These are phyloP conservation scores for Polyporus tsugae DNA, from an alignment of 1,284 basidiomycete species.

Conservation along the genomic window DNA sequence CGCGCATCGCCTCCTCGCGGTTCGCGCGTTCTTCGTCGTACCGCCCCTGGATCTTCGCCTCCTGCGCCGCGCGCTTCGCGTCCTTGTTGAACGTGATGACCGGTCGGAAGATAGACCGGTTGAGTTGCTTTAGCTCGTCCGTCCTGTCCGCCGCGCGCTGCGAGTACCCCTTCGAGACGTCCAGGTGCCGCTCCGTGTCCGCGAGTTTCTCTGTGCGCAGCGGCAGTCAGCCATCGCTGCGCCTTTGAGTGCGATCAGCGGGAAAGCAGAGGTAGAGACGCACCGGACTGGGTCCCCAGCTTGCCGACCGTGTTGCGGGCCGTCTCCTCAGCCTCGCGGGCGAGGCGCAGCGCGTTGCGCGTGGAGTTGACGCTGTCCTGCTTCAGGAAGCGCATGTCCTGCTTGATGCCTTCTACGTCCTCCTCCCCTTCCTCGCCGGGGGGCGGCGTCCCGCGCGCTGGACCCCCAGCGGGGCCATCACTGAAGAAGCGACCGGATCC, in stretches of 20 bases:
- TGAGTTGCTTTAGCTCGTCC: slow-evolving; percentile 93
- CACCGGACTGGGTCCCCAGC: slow-evolving; percentile 96
- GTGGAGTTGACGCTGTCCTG: slow-evolving; percentile 93
- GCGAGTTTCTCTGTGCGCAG: slow-evolving; percentile 80
- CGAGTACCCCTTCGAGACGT: slow-evolving; percentile 92
- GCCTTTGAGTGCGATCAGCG: background rate
- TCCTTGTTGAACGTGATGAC: slow-evolving; percentile 93
- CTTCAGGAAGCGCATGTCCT: slow-evolving; percentile 90
- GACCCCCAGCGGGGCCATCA: slow-evolving; percentile 54
- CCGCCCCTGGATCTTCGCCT: slow-evolving; percentile 87
- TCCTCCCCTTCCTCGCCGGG: slow-evolving; percentile 91
- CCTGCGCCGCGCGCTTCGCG: slow-evolving; percentile 88
- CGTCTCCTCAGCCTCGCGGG: slow-evolving; percentile 96
- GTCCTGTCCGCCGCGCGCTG: slow-evolving; percentile 93
- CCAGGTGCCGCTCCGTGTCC: slow-evolving; percentile 95
- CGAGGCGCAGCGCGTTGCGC: slow-evolving; percentile 92
- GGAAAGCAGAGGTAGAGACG: slow-evolving; percentile 33
- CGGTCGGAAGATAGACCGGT: slow-evolving; percentile 94
- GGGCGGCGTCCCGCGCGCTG: slow-evolving; percentile 47
- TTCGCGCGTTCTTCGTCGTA: slow-evolving; percentile 91
- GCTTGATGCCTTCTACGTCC: slow-evolving; percentile 96
- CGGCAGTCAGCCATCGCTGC: slow-evolving; percentile 4
- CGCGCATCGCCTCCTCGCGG: slow-evolving; percentile 85
- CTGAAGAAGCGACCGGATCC: slow-evolving; percentile 67
- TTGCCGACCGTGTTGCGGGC: slow-evolving; percentile 87